Evolutionary conservation across 768 basidiomycete species (phyloP).

Genomic region (Solioccasus polychromus): DNA sequence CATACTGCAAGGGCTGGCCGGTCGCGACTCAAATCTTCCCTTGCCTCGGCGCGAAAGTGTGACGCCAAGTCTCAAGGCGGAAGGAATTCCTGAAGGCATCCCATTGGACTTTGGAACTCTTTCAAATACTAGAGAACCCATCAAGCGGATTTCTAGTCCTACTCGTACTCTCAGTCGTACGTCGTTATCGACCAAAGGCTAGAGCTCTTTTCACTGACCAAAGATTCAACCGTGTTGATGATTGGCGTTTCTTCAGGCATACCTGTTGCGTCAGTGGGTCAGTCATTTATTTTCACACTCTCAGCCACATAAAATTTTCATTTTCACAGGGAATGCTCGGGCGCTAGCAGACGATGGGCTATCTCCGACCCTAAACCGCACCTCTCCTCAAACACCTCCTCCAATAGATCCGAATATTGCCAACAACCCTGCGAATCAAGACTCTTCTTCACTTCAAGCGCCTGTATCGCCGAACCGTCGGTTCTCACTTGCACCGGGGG

Average conservation of each 20-base stretch:
- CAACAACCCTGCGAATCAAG: constrained; percentile 24
- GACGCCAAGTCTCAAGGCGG: constrained; percentile 37
- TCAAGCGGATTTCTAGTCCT: constrained; percentile 65
- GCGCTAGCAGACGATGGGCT: constrained; percentile 75
- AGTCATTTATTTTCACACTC: constrained; percentile 28
- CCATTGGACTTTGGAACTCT: constrained; percentile 53
- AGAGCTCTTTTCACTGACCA: constrained; percentile 17
- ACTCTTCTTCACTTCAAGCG: constrained; percentile 39
- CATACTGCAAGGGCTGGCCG: constrained; percentile 64
- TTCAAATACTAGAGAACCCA: constrained; percentile 35
- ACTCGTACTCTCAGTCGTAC: constrained; percentile 77
- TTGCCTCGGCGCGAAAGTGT: constrained; percentile 57
- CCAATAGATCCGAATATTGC: constrained; percentile 37
- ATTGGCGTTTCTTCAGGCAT: constrained; percentile 50
- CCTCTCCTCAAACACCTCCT: constrained; percentile 29
- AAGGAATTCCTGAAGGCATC: constrained; percentile 71
- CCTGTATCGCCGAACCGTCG: constrained; percentile 51
- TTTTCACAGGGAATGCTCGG: constrained; percentile 70
- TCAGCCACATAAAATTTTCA: constrained; percentile 15
- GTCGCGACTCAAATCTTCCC: constrained; percentile 73
- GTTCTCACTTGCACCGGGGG: constrained; percentile 66
- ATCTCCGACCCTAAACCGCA: constrained; percentile 32
- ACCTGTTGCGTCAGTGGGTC: constrained; percentile 75
- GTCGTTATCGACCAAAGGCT: constrained; percentile 34
- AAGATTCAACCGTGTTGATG: constrained; percentile 21